Base-by-base conservation (phyloP, 306 rosid species). In the Citrullus mucosospermus region DNA sequence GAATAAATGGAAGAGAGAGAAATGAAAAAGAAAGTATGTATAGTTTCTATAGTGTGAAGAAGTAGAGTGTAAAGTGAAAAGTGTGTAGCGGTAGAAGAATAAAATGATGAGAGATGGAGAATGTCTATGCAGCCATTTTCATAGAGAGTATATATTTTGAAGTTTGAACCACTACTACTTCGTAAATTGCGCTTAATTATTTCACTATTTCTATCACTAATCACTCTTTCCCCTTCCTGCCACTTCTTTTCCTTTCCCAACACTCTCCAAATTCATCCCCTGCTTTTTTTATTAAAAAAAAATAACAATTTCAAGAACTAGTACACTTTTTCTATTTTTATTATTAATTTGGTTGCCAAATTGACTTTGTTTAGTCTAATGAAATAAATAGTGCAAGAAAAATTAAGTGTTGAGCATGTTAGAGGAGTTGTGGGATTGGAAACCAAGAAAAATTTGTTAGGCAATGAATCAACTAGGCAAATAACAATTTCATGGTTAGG, bases 161-260 rank as follows among this genome's bases (percentile, higher is more conserved):
- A 93, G 93, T 90, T 88, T 91, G 97, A 88, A 85, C 97, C 93
- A 7, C 7, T 7, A 7, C 7, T 7, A 69, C 90, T 80, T 86
- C 81, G 91, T 81, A 76, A 87, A 87, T 87, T 71, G 83, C 85
- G 71, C 85, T 32, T 62, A 14, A 60, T 61, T 60, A 60, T 60
- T 77, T 60, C 20, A 32, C 44, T 17, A 36, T n/a, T 5, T 67
- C 67, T 9, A 12, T 60, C 67, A 11, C 67, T 60, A 60, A 25
- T 60, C 67, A 60, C 67, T 60, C 28, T 44, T 44, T 44, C 3
- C 13, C 50, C 50, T 9, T 44, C 6, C 48, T 9, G 2, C 1
- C 2, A 1, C 8, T 44, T 44, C 50, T 44, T 44, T 44, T 44
- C 50, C 50, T 44, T 44, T 44, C 50, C 54, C 54, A 48, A 48